These are phyloP conservation scores for Yamadazyma conglobata DNA, from an alignment of 1,139 yeast genomes.

Conservation along the genomic window DNA sequence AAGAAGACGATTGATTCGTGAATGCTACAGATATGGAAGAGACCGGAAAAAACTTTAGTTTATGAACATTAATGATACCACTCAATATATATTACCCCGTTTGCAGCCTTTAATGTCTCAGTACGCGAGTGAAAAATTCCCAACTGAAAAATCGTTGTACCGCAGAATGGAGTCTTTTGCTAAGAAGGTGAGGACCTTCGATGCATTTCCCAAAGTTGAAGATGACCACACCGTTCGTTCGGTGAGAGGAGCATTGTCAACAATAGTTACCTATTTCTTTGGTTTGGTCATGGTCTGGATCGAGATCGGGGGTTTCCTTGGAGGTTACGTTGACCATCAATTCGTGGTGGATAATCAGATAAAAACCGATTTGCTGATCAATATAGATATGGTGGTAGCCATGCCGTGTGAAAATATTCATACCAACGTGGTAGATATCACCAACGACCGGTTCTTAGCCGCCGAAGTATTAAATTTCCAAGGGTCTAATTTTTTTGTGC, in stretches of 20 bases:
- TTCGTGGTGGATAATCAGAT: slow-evolving; percentile 70
- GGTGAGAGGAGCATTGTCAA: slow-evolving; percentile 73
- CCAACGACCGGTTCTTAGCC: slow-evolving; percentile 76
- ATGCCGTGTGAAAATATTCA: slow-evolving; percentile 80
- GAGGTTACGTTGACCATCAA: slow-evolving; percentile 77
- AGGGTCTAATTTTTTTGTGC: slow-evolving; percentile 56
- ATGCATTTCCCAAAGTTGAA: slow-evolving; percentile 88
- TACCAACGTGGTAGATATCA: slow-evolving; percentile 73
- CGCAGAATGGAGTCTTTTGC: slow-evolving; percentile 43
- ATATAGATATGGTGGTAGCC: slow-evolving; percentile 75
- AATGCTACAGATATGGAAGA: slow-evolving; percentile 46
- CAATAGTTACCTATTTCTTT: slow-evolving; percentile 57
- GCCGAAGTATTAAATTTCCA: slow-evolving; percentile 68
- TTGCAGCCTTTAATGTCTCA: too few relatives aligned
- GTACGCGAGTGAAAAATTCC: slow-evolving; percentile 3
- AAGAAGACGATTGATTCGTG: slow-evolving; percentile 52
- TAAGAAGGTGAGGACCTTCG: slow-evolving; percentile 59
- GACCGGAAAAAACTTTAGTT: too few relatives aligned
- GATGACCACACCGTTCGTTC: slow-evolving; percentile 74
- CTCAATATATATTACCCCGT: too few relatives aligned
- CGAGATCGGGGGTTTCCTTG: slow-evolving; percentile 82
- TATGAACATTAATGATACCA: too few relatives aligned
- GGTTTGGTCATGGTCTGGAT: slow-evolving; percentile 74
- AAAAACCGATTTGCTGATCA: slow-evolving; percentile 59
- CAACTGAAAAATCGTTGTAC: too few relatives aligned